Evolutionary conservation across 805 yeast species (phyloP).

Genomic region (Aciculoconidium aculeatum): DNA sequence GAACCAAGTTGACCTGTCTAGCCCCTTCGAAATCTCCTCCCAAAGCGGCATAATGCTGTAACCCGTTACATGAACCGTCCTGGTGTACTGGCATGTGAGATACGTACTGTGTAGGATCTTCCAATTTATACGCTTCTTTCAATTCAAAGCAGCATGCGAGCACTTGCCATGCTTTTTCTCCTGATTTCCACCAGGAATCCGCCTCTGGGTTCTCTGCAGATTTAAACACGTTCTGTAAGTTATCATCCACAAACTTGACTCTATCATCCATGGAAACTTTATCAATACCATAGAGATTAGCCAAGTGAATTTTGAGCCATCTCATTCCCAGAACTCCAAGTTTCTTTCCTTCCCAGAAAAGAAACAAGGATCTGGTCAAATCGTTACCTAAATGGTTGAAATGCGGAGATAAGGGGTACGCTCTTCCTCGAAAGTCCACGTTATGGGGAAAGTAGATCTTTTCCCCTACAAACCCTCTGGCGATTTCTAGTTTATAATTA

Average conservation of each 20-base stretch:
- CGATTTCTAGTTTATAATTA: slow-evolving; percentile 90
- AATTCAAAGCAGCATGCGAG: slow-evolving; percentile 66
- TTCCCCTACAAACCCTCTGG: slow-evolving; percentile 83
- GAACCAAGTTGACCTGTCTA: slow-evolving; percentile 66
- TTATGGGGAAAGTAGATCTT: slow-evolving; percentile 73
- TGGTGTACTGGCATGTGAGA: slow-evolving; percentile 79
- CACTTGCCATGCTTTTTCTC: slow-evolving; percentile 84
- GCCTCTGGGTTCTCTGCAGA: slow-evolving; percentile 60
- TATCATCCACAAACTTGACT: slow-evolving; percentile 51
- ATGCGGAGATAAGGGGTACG: slow-evolving; percentile 76
- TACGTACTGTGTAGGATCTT: slow-evolving; percentile 58
- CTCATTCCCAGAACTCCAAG: slow-evolving; percentile 59
- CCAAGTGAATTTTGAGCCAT: slow-evolving; percentile 74
- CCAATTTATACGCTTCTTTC: slow-evolving; percentile 51
- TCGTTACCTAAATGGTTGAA: slow-evolving; percentile 80
- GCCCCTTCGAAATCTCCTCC: slow-evolving; percentile 88
- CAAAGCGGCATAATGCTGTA: slow-evolving; percentile 81
- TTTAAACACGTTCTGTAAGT: slow-evolving; percentile 47
- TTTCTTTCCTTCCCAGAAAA: slow-evolving; percentile 72
- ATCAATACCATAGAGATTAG: slow-evolving; percentile 70
- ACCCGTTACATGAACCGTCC: slow-evolving; percentile 84
- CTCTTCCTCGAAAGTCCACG: slow-evolving; percentile 78
- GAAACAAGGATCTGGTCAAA: slow-evolving; percentile 62
- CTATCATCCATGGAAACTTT: slow-evolving; percentile 65
- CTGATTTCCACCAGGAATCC: slow-evolving; percentile 61